Percentiles rank a stretch among this genome's conserved stretches.
phyloP scores from a whole-genome alignment of 2,329 filamentous ascomycete species.

The Helotiales sp. region DNA sequence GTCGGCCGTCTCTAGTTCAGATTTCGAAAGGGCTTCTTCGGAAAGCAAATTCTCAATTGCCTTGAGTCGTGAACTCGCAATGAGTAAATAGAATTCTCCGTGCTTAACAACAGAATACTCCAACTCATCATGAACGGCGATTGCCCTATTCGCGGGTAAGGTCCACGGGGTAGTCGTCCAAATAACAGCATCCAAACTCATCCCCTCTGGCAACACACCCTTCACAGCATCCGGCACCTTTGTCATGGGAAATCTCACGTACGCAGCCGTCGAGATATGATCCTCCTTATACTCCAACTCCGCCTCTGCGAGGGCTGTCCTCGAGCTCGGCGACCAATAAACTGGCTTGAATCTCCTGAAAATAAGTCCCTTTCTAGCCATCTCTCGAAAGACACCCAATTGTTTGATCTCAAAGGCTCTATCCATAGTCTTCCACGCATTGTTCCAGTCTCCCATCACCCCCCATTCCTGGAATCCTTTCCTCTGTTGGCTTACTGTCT shows the following conservation, averaged over 20 bases:
- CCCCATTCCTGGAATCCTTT: conserved; percentile 70
- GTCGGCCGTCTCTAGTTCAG: not conserved
- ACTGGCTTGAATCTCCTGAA: conserved; percentile 81
- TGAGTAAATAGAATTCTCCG: conserved; percentile 60
- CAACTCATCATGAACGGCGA: conserved; percentile 76
- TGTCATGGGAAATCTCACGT: conserved; percentile 73
- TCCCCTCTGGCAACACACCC: conserved; percentile 40
- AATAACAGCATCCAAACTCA: conserved; percentile 73
- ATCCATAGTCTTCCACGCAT: conserved; percentile 79
- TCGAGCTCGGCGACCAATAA: conserved; percentile 81
- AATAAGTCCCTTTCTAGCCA: conserved; percentile 72
- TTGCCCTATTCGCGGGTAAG: conserved; percentile 85
- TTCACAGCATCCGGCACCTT: conserved; percentile 45
- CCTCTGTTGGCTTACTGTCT: conserved; percentile 73
- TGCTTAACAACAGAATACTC: conserved; percentile 69
- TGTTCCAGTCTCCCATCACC: conserved; percentile 80
- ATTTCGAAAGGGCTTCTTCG: not conserved
- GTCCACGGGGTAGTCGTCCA: conserved; percentile 99
- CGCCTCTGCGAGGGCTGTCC: conserved; percentile 78
- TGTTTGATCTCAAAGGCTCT: conserved; percentile 72
- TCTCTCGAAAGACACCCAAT: conserved; percentile 70
- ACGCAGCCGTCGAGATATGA: conserved; percentile 72
- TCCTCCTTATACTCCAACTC: conserved; percentile 82
- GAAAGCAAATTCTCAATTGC: conserved; percentile 47
- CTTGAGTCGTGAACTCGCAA: conserved; percentile 72